These are phyloP conservation scores for Monotropa hypopitys DNA, from an alignment of 179 eudicot species.

Conservation along the genomic window DNA sequence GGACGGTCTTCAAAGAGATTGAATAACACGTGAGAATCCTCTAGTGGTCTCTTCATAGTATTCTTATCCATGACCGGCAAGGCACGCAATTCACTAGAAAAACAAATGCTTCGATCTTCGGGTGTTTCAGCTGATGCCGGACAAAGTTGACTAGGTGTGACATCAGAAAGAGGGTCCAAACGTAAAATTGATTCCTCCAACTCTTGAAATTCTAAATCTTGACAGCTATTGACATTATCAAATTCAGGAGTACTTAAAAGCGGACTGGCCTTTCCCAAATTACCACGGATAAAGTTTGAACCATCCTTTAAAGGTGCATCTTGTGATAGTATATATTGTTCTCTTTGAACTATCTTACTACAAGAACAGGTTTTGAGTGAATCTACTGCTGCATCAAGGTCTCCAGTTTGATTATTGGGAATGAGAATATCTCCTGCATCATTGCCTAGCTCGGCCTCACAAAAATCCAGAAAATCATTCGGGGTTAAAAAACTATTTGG, in stretches of 20 bases:
- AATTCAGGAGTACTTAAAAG: constrained; percentile 9
- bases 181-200: constrained; percentile 5
- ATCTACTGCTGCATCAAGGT: constrained; percentile 27
- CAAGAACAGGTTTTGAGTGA: constrained; percentile 28
- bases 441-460: constrained; percentile 14
- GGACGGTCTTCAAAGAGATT: constrained; percentile 26
- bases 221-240: constrained; percentile 11
- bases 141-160: constrained; percentile 22
- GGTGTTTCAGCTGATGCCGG: constrained; percentile 16
- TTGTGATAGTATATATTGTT: constrained; percentile 19
- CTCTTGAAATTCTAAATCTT: constrained; percentile 9
- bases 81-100: constrained; percentile 17
- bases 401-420: constrained; percentile 15
- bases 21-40: constrained; percentile 12
- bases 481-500: constrained; percentile 19
- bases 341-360: constrained; percentile 21
- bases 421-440: constrained; percentile 17
- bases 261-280: constrained; percentile 10
- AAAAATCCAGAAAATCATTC: constrained; percentile 10
- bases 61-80: constrained; percentile 16
- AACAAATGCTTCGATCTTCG: constrained; percentile 17
- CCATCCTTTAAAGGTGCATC: constrained; percentile 16
- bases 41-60: constrained; percentile 7
- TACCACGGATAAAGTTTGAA: constrained; percentile 9
- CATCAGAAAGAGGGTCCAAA: constrained; percentile 24